phyloP scores from a whole-genome alignment of 73 alveolate genomes.

The Paramecium sonneborni region DNA sequence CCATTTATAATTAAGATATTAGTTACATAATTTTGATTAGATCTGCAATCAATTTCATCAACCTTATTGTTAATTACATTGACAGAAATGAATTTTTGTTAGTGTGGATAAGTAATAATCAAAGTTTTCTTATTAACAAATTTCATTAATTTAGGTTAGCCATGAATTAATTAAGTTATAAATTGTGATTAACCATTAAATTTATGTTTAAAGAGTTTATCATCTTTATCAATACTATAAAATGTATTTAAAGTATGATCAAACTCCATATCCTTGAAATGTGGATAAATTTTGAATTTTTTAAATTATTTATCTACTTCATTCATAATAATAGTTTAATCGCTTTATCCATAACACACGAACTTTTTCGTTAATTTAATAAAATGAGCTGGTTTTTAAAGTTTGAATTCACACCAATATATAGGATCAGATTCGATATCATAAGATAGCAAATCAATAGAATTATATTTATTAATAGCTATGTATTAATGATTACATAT shows the following conservation, averaged over 20 bases:
- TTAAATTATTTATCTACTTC: constrained; percentile 30
- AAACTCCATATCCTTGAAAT: not conserved
- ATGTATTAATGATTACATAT: not conserved
- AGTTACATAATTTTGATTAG: not conserved
- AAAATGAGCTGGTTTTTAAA: constrained; percentile 35
- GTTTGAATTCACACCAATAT: constrained; percentile 5
- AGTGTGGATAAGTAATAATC: not conserved
- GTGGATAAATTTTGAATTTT: not conserved
- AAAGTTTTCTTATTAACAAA: not conserved
- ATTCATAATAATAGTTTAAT: not conserved
- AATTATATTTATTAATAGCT: not conserved
- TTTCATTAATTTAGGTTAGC: constrained; percentile 32
- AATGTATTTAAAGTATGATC: not conserved
- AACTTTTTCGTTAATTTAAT: not conserved
- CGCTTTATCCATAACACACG: not conserved
- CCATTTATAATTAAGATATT: not conserved
- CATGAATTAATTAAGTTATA: not conserved
- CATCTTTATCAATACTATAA: constrained; percentile 20
- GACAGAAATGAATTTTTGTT: not conserved
- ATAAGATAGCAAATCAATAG: not conserved
- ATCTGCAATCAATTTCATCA: constrained; percentile 22
- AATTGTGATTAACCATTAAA: not conserved
- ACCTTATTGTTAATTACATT: not conserved
- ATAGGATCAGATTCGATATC: not conserved
- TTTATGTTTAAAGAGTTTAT: not conserved